Evolutionary conservation across 2,329 filamentous ascomycete species (phyloP).

Genomic region (Colletotrichum musae): DNA sequence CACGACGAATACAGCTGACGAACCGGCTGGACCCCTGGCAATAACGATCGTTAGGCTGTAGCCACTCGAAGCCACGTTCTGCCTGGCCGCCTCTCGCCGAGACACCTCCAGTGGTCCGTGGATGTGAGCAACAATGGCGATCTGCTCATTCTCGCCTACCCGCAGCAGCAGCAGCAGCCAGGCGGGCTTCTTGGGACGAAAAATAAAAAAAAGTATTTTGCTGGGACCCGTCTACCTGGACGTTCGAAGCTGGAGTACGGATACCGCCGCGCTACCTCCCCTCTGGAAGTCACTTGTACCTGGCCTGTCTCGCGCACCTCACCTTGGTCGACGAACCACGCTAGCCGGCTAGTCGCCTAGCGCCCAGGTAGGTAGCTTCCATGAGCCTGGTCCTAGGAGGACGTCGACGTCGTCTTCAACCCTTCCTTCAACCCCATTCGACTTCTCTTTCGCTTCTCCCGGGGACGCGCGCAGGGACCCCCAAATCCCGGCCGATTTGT

Average conservation of each 20-base stretch:
- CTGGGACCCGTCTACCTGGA: conserved; percentile 28
- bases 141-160: conserved; percentile 15
- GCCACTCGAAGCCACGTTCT: conserved; percentile 8
- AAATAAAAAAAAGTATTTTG: conserved; percentile 30
- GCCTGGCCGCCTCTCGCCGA: conserved; percentile 13
- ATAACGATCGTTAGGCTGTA: conserved; percentile 8
- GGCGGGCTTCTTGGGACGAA: conserved; percentile 30
- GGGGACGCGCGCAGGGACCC: conserved; percentile 34
- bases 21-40: conserved; percentile 13
- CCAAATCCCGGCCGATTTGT: conserved; percentile 38
- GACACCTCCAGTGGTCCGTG: background rate
- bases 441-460: conserved; percentile 18
- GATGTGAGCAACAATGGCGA: conserved; percentile 24
- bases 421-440: conserved; percentile 20
- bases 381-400: conserved; percentile 39
- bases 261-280: conserved; percentile 8
- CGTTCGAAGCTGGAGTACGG: background rate
- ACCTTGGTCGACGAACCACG: conserved; percentile 32
- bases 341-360: conserved; percentile 35
- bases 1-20: background rate
- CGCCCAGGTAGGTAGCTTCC: conserved; percentile 35
- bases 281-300: background rate
- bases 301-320: conserved; percentile 10
- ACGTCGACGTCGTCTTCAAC: background rate
- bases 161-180: conserved; percentile 18